These are phyloP conservation scores for Sporothrix globosa DNA, from an alignment of 2,329 filamentous ascomycete species.

Conservation along the genomic window DNA sequence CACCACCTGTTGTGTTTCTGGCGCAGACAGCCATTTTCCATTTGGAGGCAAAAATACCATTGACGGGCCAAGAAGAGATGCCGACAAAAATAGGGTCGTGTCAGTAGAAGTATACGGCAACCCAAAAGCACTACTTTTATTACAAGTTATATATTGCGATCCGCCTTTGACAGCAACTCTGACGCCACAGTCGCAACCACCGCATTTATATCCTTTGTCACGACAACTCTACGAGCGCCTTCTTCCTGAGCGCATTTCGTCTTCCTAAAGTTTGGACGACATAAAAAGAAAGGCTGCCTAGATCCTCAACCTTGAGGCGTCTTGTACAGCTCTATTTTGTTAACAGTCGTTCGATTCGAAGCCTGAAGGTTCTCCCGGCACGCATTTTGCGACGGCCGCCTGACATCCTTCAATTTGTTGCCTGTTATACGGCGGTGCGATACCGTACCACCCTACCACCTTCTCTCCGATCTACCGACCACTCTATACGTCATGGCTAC, in stretches of 20 bases:
- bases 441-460: not conserved
- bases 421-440: conserved; percentile 6
- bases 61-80: not conserved
- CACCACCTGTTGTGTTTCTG: conserved; percentile 5
- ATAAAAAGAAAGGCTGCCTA: not conserved
- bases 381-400: conserved; percentile 8
- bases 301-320: conserved; percentile 11
- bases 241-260: not conserved
- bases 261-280: not conserved
- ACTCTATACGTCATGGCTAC: conserved; percentile 40
- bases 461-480: not conserved
- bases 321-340: not conserved
- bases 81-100: not conserved
- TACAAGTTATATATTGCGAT: too few relatives aligned
- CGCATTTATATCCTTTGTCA: conserved; percentile 7
- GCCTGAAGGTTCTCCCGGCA: not conserved
- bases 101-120: not conserved
- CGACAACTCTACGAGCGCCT: not conserved
- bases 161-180: not conserved
- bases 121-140: too few relatives aligned
- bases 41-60: conserved; percentile 12
- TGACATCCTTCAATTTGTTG: not conserved
- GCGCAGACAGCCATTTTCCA: conserved; percentile 1
- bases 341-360: not conserved
- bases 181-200: conserved; percentile 6